A percentile compares a stretch with the other conserved stretches of the same genome.
Evolutionary conservation across 2,329 filamentous ascomycete genomes (phyloP).

Genomic region (Ophiostoma fasciatum): DNA sequence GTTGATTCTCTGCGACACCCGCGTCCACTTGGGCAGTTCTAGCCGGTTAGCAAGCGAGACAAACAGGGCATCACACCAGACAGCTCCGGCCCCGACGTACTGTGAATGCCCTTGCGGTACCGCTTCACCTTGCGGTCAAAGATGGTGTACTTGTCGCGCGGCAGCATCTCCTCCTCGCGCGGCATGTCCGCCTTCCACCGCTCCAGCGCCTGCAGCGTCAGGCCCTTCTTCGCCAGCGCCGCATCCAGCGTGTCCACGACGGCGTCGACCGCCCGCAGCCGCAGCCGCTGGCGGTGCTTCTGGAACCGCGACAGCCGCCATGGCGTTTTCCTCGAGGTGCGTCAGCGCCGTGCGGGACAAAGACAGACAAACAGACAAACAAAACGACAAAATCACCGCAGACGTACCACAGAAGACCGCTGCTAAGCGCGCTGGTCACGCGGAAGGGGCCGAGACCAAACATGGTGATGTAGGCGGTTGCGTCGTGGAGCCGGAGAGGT

Average conservation of each 20-base stretch:
- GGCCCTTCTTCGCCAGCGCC: conserved; percentile 60
- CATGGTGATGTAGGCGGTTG: conserved; percentile 36
- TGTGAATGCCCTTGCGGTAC: conserved; percentile 95
- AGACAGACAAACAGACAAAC: background rate
- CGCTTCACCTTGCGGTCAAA: conserved; percentile 93
- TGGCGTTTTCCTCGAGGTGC: conserved; percentile 74
- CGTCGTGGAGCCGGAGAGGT: no score
- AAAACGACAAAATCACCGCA: no score
- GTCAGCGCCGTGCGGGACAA: no score
- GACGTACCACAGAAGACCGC: conserved; percentile 69
- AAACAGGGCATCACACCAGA: no score
- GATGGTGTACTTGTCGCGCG: conserved; percentile 93
- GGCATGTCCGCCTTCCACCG: conserved; percentile 96
- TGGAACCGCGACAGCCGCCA: conserved; percentile 89
- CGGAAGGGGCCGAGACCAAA: conserved; percentile 73
- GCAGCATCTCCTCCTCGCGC: conserved; percentile 85
- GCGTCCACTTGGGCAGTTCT: conserved; percentile 88
- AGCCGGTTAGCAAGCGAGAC: conserved; percentile 7
- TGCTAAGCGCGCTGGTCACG: conserved; percentile 58
- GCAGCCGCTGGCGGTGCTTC: conserved; percentile 73
- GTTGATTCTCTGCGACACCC: conserved; percentile 85
- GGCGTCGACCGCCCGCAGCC: conserved; percentile 70
- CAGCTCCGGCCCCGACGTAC: conserved; percentile 40
- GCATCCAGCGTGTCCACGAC: conserved; percentile 73
- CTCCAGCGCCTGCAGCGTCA: conserved; percentile 63